Percentiles rank a stretch among this genome's conserved stretches.
phyloP scores from a whole-genome alignment of 75 land plant genomes.

The Sequoia sempervirens region DNA sequence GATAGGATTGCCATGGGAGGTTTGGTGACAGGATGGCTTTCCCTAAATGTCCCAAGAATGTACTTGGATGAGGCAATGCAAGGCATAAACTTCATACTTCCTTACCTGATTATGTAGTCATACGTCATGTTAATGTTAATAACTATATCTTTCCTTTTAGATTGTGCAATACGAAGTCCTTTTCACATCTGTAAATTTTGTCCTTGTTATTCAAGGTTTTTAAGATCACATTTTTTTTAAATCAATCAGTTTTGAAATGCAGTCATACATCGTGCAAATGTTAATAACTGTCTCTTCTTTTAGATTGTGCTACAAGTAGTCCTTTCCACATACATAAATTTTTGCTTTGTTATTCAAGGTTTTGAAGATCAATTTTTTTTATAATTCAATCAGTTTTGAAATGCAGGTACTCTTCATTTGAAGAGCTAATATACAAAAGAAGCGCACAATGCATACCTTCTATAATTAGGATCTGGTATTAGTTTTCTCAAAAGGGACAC shows the following conservation, averaged over 20 bases:
- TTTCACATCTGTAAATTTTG: no score
- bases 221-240: no score
- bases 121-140: no score
- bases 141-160: no score
- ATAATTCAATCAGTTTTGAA: background rate
- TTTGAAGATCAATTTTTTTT: background rate
- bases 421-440: slow-evolving; percentile 1
- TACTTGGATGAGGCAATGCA: no score
- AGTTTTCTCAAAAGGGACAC: slow-evolving; percentile 90
- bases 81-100: background rate
- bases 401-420: background rate
- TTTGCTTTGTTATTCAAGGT: background rate
- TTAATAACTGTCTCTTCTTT: background rate
- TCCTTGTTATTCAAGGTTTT: no score
- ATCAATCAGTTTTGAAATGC: no score
- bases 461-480: slow-evolving; percentile 76
- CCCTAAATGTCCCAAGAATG: no score
- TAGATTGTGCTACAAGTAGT: background rate
- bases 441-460: slow-evolving; percentile 57
- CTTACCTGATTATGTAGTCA: background rate
- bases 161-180: no score
- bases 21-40: no score
- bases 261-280: background rate
- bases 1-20: background rate
- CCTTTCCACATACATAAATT: background rate